These are phyloP conservation scores for Komagataella pseudopastoris DNA, from an alignment of 805 yeast species.

Conservation along the genomic window DNA sequence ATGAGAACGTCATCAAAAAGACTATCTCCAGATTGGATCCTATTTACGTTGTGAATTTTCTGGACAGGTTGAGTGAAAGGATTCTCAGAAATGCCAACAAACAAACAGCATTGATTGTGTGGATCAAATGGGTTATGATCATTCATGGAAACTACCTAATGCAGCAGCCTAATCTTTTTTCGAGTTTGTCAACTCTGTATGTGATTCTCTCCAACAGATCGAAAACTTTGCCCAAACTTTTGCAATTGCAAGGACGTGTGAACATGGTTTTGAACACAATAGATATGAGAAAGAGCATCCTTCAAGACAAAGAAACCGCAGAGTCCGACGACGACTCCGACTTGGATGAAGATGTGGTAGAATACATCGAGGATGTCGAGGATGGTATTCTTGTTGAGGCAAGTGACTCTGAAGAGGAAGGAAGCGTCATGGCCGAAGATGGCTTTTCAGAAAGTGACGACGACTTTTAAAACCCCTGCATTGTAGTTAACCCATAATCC, in stretches of 20 bases:
- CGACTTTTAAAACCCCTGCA: slow-evolving; percentile 4
- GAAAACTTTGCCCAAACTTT: slow-evolving; percentile 30
- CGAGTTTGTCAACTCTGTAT: slow-evolving; percentile 29
- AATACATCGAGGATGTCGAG: slow-evolving; percentile 57
- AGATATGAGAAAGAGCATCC: slow-evolving; percentile 25
- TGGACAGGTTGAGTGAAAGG: slow-evolving; percentile 39
- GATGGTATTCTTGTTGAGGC: slow-evolving; percentile 23
- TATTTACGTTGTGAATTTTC: slow-evolving; percentile 30
- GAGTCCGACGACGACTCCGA: slow-evolving; percentile 16
- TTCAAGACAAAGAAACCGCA: slow-evolving; percentile 12
- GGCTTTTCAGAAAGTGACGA: slow-evolving; percentile 11
- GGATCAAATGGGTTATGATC: slow-evolving; percentile 44
- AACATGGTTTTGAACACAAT: slow-evolving; percentile 30
- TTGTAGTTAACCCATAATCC: not conserved
- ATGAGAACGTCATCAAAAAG: slow-evolving; percentile 32
- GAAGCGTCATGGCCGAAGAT: slow-evolving; percentile 10
- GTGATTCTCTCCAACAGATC: slow-evolving; percentile 34
- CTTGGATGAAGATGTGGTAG: slow-evolving; percentile 39
- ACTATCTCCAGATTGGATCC: slow-evolving; percentile 37
- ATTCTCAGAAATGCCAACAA: slow-evolving; percentile 35
- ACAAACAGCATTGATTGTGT: slow-evolving; percentile 33
- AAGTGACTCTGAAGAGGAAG: slow-evolving; percentile 14
- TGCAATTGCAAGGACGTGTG: slow-evolving; percentile 37
- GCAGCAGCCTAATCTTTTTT: slow-evolving; percentile 28
- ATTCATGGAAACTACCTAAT: slow-evolving; percentile 39